phyloP scores from a whole-genome alignment of 2,329 filamentous ascomycete species.

The Penicillium sp. region DNA sequence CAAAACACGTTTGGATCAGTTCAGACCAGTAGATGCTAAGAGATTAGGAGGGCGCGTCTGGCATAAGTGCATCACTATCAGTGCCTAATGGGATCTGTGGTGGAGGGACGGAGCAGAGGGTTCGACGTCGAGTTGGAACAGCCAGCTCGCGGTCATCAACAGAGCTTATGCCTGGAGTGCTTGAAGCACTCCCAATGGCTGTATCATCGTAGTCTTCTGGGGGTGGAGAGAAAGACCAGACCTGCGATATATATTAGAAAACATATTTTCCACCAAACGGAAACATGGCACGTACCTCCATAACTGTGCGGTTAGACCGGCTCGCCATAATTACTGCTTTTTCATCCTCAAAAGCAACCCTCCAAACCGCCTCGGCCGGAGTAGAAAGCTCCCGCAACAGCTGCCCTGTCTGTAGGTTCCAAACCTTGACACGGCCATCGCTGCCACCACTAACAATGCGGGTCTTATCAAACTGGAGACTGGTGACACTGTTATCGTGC shows the following conservation, averaged over 20 bases:
- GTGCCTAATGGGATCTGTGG: conserved; percentile 26
- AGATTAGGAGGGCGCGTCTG: conserved; percentile 31
- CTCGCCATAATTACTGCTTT: conserved; percentile 96
- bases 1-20: neutral
- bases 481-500: conserved; percentile 97
- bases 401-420: conserved; percentile 90
- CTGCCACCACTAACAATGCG: conserved; percentile 94
- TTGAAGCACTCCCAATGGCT: conserved; percentile 35
- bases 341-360: conserved; percentile 96
- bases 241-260: conserved; percentile 52
- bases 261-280: neutral
- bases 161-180: conserved; percentile 32
- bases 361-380: conserved; percentile 93
- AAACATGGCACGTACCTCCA: conserved; percentile 73
- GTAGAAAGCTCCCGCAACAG: conserved; percentile 87
- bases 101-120: conserved; percentile 36
- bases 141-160: conserved; percentile 18
- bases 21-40: conserved; percentile 15
- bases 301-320: conserved; percentile 80
- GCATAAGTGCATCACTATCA: conserved; percentile 38
- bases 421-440: conserved; percentile 97
- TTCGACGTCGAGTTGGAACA: conserved; percentile 22
- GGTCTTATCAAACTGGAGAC: conserved; percentile 93
- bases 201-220: conserved; percentile 34
- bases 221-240: conserved; percentile 92